These are phyloP conservation scores for Mortierella sp. DNA, from an alignment of 371 early-diverging fungal species.

Conservation along the genomic window DNA sequence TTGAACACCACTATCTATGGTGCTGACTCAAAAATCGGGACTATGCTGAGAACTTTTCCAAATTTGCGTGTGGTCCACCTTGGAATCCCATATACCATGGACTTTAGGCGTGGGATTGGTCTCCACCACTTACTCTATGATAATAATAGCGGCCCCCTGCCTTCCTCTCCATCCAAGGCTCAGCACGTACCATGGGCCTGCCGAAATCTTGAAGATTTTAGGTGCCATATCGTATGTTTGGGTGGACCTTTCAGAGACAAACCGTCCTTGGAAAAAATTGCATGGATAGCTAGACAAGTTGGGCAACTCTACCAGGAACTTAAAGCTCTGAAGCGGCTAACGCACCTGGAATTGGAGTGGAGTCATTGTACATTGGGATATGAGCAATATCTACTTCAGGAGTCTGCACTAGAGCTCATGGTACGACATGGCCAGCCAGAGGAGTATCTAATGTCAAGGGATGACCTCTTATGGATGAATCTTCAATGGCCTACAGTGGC, in stretches of 20 bases:
- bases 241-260: background rate
- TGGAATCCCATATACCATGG: too few species aligned
- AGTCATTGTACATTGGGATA: background rate
- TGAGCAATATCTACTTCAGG: background rate
- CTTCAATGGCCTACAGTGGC: background rate
- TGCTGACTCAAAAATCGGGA: background rate
- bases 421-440: background rate
- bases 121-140: too few species aligned
- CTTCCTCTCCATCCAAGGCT: too few species aligned
- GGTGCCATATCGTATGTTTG: background rate
- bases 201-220: background rate
- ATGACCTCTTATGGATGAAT: background rate
- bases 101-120: too few species aligned
- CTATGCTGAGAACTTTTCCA: background rate
- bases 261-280: background rate
- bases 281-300: background rate
- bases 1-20: background rate
- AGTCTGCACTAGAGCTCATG: background rate
- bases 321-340: background rate
- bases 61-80: background rate
- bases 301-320: background rate
- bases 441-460: background rate
- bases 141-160: too few species aligned
- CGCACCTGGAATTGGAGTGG: background rate
- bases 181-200: background rate